Evolutionary conservation across 2,329 filamentous ascomycete genomes (phyloP), one percentile per base, ranked within the genome.

Genomic region (Albifimbria verrucaria): DNA sequence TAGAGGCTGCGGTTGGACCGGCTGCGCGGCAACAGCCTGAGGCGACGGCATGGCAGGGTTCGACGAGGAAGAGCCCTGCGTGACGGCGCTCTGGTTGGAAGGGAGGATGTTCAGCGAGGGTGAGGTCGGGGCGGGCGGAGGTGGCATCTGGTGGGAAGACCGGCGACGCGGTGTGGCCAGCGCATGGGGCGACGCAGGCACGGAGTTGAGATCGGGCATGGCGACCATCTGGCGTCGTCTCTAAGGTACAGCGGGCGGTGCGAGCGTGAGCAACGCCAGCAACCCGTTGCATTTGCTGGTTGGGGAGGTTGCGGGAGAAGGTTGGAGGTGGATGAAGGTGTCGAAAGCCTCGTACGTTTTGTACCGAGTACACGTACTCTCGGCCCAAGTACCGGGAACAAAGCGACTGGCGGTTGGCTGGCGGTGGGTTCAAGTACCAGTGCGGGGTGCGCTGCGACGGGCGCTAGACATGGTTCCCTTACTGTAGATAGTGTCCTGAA

Each of bases 191-290:
- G 77, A 80, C 7, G 77, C 68, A 41, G 80, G 77, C 12, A 83
- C 77, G 18, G 78, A 77, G 68, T 83, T 82, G 58, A 83, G 74
- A 58, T 83, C 80, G 22, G 78, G 79, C 78, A 81, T 82, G 15
- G 39, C 18, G 39, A 21, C 39, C 15, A 21, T 17, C 39, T 43
- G 39, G 39, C 39, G 39, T 43, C 15, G 28, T 36, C 28, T 36
- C 28, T 36, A 36, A 36, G 28, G n/a, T n/a, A n/a, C n/a, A n/a
- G n/a, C n/a, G n/a, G n/a, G n/a, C n/a, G n/a, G n/a, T n/a, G n/a
- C n/a, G n/a, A n/a, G n/a, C n/a, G n/a, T n/a, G n/a, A n/a, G n/a
- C n/a, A n/a, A n/a, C n/a, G n/a, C n/a, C n/a, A n/a, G n/a, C n/a
- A n/a, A n/a, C n/a, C n/a, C n/a, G n/a, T n/a, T n/a, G n/a, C n/a